A percentile compares a stretch with the other conserved stretches of the same genome.
Evolutionary conservation across 1,139 yeast genomes (phyloP).

Genomic region (Wickerhamiella infanticola): DNA sequence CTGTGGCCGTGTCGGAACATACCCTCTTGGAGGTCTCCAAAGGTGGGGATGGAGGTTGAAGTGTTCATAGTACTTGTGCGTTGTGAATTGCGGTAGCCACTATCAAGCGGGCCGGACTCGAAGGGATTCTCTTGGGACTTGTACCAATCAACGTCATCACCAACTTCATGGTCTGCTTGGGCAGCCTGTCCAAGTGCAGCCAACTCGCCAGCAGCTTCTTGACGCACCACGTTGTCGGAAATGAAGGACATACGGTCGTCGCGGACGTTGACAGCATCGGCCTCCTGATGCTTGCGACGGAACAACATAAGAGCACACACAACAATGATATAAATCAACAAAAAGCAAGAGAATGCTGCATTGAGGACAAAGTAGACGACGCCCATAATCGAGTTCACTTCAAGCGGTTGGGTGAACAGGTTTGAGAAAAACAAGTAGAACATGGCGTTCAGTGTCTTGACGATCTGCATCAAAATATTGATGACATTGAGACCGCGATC

Average conservation of each 20-base stretch:
- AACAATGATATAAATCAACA: constrained; percentile 62
- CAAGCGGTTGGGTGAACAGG: constrained; percentile 69
- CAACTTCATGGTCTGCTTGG: constrained; percentile 33
- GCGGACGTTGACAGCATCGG: constrained; percentile 86
- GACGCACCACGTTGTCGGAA: constrained; percentile 32
- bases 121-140: constrained; percentile 12
- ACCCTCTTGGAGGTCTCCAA: constrained; percentile 1
- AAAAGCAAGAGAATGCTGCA: constrained; percentile 74
- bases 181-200: constrained; percentile 86
- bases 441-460: constrained; percentile 64
- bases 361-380: constrained; percentile 74
- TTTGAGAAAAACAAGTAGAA: constrained; percentile 83
- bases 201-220: constrained; percentile 47
- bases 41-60: constrained; percentile 1
- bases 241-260: constrained; percentile 90
- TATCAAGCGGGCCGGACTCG: constrained; percentile 8
- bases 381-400: constrained; percentile 87
- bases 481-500: constrained; percentile 84
- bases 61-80: constrained; percentile 11
- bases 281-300: constrained; percentile 71
- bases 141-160: constrained; percentile 13
- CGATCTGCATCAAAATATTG: constrained; percentile 67
- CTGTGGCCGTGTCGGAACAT: not conserved
- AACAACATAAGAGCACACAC: constrained; percentile 70
- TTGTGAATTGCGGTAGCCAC: constrained; percentile 1